phyloP scores from a whole-genome alignment of 805 yeast genomes.

The Wickerhamiella brachini region DNA sequence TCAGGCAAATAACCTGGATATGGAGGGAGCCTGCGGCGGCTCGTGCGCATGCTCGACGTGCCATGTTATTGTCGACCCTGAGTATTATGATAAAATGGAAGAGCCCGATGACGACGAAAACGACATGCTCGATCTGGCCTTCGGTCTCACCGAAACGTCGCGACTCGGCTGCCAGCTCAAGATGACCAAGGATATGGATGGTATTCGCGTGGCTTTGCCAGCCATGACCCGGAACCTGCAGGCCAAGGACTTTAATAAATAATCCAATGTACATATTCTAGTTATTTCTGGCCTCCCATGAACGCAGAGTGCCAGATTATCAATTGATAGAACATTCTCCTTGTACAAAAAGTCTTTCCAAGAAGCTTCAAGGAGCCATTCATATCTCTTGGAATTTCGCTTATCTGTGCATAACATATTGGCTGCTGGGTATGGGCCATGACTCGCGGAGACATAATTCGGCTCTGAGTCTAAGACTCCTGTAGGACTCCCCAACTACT shows the following conservation, averaged over 20 bases:
- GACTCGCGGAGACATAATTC: not conserved
- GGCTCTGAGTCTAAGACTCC: too few relatives aligned
- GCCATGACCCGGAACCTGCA: slow-evolving; percentile 94
- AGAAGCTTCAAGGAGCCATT: too few relatives aligned
- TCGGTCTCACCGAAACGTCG: slow-evolving; percentile 93
- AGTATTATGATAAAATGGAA: slow-evolving; percentile 74
- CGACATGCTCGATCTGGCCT: slow-evolving; percentile 95
- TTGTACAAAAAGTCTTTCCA: too few relatives aligned
- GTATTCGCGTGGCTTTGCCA: slow-evolving; percentile 87
- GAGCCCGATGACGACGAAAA: slow-evolving; percentile 97
- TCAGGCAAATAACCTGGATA: slow-evolving; percentile 81
- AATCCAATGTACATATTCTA: slow-evolving; percentile 1
- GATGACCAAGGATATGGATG: slow-evolving; percentile 84
- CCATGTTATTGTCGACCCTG: slow-evolving; percentile 93
- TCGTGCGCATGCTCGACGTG: slow-evolving; percentile 98
- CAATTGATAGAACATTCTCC: too few relatives aligned
- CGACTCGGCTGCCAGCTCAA: slow-evolving; percentile 88
- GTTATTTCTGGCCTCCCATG: not conserved
- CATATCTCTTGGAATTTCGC: not conserved
- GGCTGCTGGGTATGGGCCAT: too few relatives aligned
- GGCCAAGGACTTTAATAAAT: slow-evolving; percentile 47
- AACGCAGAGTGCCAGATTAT: too few relatives aligned
- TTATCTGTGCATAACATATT: not conserved
- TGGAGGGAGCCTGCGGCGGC: slow-evolving; percentile 98
- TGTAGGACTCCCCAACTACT: too few relatives aligned